phyloP scores from a whole-genome alignment of 352 stramenopile species.

The Pythium chondricola region DNA sequence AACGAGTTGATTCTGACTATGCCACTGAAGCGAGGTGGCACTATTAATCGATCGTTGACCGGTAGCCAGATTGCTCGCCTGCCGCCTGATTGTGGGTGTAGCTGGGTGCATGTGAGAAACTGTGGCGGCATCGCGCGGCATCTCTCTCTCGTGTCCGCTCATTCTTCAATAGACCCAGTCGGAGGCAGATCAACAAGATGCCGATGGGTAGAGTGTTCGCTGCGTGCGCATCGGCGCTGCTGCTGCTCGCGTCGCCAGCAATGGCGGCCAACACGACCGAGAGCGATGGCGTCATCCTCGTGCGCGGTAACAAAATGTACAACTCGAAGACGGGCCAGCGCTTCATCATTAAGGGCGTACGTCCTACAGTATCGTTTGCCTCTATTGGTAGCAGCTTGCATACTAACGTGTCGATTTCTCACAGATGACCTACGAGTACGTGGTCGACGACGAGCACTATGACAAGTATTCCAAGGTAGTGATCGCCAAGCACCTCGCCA shows the following conservation, averaged over 20 bases:
- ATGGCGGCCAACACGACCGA: neutral
- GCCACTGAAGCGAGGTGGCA: neutral
- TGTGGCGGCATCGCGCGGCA: too few relatives aligned
- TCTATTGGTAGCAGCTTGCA: neutral
- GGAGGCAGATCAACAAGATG: too few relatives aligned
- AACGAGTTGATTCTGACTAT: neutral
- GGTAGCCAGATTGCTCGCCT: too few relatives aligned
- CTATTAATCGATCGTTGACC: too few relatives aligned
- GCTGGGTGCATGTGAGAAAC: too few relatives aligned
- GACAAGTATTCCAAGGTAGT: constrained; percentile 78
- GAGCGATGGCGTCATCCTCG: constrained; percentile 45
- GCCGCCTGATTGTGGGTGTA: too few relatives aligned
- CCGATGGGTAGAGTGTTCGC: too few relatives aligned
- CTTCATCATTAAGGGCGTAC: constrained; percentile 85
- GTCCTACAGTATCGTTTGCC: constrained; percentile 7
- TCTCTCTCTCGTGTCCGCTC: too few relatives aligned
- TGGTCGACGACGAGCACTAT: constrained; percentile 83
- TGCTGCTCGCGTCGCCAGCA: constrained; percentile 1
- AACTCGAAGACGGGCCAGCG: constrained; percentile 73
- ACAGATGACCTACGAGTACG: constrained; percentile 87
- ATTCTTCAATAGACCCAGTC: too few relatives aligned
- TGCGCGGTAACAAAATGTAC: constrained; percentile 86
- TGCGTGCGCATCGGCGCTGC: too few relatives aligned
- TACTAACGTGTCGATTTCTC: neutral
- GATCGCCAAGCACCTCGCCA: constrained; percentile 57